Percentiles rank a stretch among this genome's conserved stretches.
phyloP scores from a whole-genome alignment of 306 rosid genomes.

The Corylus americana region DNA sequence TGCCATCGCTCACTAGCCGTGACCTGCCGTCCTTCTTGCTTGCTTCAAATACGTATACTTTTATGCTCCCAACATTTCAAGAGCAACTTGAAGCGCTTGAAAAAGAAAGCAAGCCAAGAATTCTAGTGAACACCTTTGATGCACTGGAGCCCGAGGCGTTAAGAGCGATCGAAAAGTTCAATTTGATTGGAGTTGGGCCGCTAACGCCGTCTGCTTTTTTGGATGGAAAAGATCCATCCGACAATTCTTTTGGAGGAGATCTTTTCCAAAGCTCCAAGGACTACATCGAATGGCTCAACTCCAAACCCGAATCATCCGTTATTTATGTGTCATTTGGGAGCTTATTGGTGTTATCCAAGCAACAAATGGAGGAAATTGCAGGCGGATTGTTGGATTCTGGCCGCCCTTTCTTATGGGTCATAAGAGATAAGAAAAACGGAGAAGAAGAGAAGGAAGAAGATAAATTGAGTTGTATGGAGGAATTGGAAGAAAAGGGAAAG shows the following conservation, averaged over 20 bases:
- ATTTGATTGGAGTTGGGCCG: constrained; percentile 54
- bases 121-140: constrained; percentile 41
- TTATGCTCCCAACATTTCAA: neutral
- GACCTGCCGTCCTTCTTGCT: constrained; percentile 43
- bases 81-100: constrained; percentile 16
- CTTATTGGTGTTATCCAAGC: constrained; percentile 22
- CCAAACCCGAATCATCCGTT: constrained; percentile 43
- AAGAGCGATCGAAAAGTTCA: constrained; percentile 9
- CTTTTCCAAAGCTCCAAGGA: constrained; percentile 9
- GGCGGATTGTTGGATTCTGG: constrained; percentile 47
- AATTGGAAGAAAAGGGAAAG: constrained; percentile 38
- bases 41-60: neutral
- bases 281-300: constrained; percentile 52
- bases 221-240: constrained; percentile 36
- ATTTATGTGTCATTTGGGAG: constrained; percentile 73
- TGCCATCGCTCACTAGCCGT: constrained; percentile 16
- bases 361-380: constrained; percentile 60
- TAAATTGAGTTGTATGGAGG: constrained; percentile 20
- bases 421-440: constrained; percentile 19
- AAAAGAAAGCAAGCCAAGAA: constrained; percentile 3
- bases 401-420: constrained; percentile 55
- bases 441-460: constrained; percentile 10
- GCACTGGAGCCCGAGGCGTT: constrained; percentile 38
- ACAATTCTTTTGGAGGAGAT: constrained; percentile 47
- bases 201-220: constrained; percentile 50